These are phyloP conservation scores for Solanum chilense DNA, from an alignment of 257 asterid genomes.

Conservation along the genomic window DNA sequence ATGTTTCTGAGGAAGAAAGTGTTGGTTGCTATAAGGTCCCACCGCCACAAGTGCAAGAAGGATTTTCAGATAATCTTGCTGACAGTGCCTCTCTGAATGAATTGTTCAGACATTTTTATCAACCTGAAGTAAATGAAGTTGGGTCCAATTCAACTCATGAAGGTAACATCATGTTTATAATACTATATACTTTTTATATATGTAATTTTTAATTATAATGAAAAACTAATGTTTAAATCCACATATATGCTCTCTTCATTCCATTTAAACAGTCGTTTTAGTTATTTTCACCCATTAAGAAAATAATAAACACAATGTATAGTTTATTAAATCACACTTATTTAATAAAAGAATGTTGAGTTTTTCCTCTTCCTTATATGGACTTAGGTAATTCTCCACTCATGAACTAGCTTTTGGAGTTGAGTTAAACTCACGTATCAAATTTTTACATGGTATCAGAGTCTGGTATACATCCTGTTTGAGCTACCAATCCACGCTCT, in stretches of 20 bases:
- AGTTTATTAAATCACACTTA: background rate
- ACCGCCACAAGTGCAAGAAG: background rate
- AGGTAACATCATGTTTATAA: background rate
- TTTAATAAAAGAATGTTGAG: too few relatives aligned
- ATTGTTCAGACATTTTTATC: background rate
- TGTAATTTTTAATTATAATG: background rate
- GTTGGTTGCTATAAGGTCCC: background rate
- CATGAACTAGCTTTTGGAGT: too few relatives aligned
- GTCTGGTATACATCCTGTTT: too few relatives aligned
- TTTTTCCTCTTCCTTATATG: too few relatives aligned
- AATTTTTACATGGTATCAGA: too few relatives aligned
- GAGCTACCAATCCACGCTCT: background rate
- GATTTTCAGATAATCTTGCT: too few relatives aligned
- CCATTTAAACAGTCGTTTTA: background rate
- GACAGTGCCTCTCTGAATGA: background rate
- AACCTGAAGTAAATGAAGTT: background rate
- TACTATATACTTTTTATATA: background rate
- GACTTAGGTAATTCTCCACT: too few relatives aligned
- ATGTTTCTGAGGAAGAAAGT: background rate
- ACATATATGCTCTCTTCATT: background rate
- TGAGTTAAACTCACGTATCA: rapidly evolving
- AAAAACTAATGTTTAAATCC: background rate
- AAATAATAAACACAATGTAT: background rate
- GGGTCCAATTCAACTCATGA: background rate
- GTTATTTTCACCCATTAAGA: background rate